Percentiles rank a stretch among this genome's conserved stretches.
These are phyloP conservation scores for Petasospora rhodanensis DNA, from an alignment of 1,139 yeast species.

Conservation along the genomic window DNA sequence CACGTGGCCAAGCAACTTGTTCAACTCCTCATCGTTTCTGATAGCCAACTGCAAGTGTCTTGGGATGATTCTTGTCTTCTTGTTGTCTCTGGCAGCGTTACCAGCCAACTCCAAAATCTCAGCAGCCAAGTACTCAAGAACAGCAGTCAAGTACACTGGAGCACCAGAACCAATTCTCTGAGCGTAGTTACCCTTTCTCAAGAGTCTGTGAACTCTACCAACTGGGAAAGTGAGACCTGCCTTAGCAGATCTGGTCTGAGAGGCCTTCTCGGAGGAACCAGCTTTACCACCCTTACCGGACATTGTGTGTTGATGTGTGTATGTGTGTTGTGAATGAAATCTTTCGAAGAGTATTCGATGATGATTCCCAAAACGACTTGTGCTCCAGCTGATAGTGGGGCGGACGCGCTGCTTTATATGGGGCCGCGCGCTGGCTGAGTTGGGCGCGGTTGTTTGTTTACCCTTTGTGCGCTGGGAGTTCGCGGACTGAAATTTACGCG, in stretches of 20 bases:
- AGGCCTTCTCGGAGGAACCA: constrained; percentile 86
- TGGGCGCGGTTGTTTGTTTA: constrained; percentile 74
- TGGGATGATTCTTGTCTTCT: constrained; percentile 97
- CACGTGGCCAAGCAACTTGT: constrained; percentile 89
- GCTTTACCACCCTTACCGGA: constrained; percentile 99
- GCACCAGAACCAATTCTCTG: constrained; percentile 99
- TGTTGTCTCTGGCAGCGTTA: constrained; percentile 98
- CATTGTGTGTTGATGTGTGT: constrained; percentile 43
- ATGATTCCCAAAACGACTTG: too few species aligned
- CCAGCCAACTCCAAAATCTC: constrained; percentile 98
- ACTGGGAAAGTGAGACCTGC: constrained; percentile 99
- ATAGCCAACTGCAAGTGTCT: constrained; percentile 98
- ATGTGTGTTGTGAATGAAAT: constrained; percentile 5
- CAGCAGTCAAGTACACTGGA: constrained; percentile 94
- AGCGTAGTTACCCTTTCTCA: constrained; percentile 98
- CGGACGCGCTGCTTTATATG: constrained; percentile 83
- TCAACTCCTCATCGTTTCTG: constrained; percentile 96
- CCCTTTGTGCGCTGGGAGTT: neutral
- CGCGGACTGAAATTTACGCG: constrained; percentile 4
- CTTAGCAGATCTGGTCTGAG: constrained; percentile 96
- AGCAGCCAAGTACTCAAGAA: constrained; percentile 92
- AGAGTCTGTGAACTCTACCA: constrained; percentile 97
- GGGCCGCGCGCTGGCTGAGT: constrained; percentile 97
- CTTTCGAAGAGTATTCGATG: too few species aligned
- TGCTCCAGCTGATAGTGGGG: constrained; percentile 45